Evolutionary conservation across 345 rosid genomes (phyloP), one percentile per base, ranked within the genome.

Genomic region (Salix brachista): DNA sequence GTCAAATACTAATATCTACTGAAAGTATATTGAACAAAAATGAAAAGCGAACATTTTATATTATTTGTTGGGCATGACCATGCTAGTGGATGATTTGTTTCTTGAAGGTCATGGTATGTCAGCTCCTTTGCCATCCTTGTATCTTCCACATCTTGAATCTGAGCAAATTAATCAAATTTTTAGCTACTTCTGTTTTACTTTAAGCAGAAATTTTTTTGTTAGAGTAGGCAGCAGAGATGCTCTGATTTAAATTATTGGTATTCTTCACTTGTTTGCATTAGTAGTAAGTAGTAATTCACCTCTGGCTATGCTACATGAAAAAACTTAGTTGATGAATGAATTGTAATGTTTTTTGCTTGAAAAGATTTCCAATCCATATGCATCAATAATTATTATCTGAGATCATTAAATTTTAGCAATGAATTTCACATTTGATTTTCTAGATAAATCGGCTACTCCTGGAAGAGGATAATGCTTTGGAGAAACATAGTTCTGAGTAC

Each of bases 371-470:
- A 13, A 12, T 46, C 18, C 50, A 46, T 46, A 39, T 69, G 32
- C 4, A n/a, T 25, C n/a, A 28, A 42, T 21, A 30, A 66, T 41
- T 81, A 19, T 71, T 69, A 72, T 58, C 34, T 14, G 60, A 58
- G n/a, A 44, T 17, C 25, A 23, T 52, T 65, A 39, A 75, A 14
- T 11, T 41, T 36, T 70, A 50, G 39, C 64, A 65, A 9, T 69
- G 30, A 16, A 10, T 46, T 46, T 46, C 42, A 21, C 37, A 71
- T 74, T 26, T 28, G 9, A 58, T 26, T 17, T 85, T 65, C 77
- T 77, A 96, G 99, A 90, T 96, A 73, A 96, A 96, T 82, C 86
- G 95, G 68, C 84, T 96, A 80, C 97, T 96, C 76, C 87, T 96
- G 78, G 99, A 96, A 83, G 99, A 96, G 81, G 99, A 94, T 79